Evolutionary conservation across 75 land plant species (phyloP), one percentile per base, ranked within the genome.

Genomic region (Picea sitchensis): DNA sequence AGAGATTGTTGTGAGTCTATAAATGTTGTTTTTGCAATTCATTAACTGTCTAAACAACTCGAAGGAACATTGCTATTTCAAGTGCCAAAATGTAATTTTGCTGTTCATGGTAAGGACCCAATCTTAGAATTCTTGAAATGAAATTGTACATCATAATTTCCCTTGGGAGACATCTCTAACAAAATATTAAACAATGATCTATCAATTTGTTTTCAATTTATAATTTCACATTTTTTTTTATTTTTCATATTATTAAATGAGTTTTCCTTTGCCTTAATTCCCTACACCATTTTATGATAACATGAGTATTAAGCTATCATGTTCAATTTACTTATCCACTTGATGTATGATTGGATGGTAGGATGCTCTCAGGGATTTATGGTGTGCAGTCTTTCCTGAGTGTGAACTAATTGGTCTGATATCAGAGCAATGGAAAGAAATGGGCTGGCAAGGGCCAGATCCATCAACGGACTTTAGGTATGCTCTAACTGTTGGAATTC

Each of bases 381-480:
- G 99, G 99, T 31, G 81, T 67, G 86, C 86, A 65, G 88, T 92
- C 14, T 97, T 87, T 82, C 98, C 99, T n/a, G 80, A 82, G 51
- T 73, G 81, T 26, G 85, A 79, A 67, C 87, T 95, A 13, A 82
- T 65, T 54, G 94, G 91, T 38, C 83, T 95, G 71, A 87, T 97
- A 36, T 91, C 98, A 51, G 96, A 93, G 65, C 94, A 97, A 32
- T 97, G 99, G 99, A 97, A 97, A 83, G 94, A 95, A 23, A 95
- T 97, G 99, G 99, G 99, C 12, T 97, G 99, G 99, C 99, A 97
- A 84, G 99, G 99, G 17, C 84, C 84, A 64, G 95, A 97, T 76
- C 99, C 99, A 76, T 91, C 99, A 18, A 97, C 99, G n/a, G 99
- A 97, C 82, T 97, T 97, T 80, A 88, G 96, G 95, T 93, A 81